Conservation (phyloP, 2,329 filamentous ascomycete species). For the Pseudogymnoascus sp. region DNA sequence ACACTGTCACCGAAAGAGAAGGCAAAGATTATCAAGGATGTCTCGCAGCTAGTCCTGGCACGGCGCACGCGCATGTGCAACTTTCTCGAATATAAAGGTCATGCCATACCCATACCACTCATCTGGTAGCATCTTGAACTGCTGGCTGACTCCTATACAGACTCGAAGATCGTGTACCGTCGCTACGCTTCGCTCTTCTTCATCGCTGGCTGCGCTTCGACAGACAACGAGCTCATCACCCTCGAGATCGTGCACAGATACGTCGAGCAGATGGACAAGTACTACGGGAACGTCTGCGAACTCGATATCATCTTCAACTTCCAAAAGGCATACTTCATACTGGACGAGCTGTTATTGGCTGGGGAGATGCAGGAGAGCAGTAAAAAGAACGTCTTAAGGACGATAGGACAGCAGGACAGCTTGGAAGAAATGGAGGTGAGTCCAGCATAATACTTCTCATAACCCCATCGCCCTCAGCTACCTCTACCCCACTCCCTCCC, state of each 20-base stretch:
- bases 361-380: conserved; percentile 98
- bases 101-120: conserved; percentile 30
- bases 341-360: conserved; percentile 89
- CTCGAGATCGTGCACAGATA: conserved; percentile 99
- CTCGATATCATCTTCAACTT: conserved; percentile 99
- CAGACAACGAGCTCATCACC: conserved; percentile 95
- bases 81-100: conserved; percentile 98
- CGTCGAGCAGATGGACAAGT: conserved; percentile 99
- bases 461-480: neutral
- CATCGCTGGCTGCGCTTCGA: conserved; percentile 94
- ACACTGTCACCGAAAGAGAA: conserved; percentile 96
- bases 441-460: conserved; percentile 10
- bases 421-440: conserved; percentile 98
- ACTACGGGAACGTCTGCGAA: conserved; percentile 99
- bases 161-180: conserved; percentile 92
- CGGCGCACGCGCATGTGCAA: conserved; percentile 98
- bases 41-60: conserved; percentile 92
- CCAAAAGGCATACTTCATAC: conserved; percentile 98
- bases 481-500: conserved; percentile 37
- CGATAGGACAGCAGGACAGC: conserved; percentile 94
- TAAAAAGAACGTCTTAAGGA: conserved; percentile 96
- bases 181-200: conserved; percentile 99
- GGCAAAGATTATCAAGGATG: conserved; percentile 99
- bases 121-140: conserved; percentile 1
- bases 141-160: neutral